Base-by-base conservation (phyloP, 176 grass and related monocot species). In the Tillandsia fasciculata region DNA sequence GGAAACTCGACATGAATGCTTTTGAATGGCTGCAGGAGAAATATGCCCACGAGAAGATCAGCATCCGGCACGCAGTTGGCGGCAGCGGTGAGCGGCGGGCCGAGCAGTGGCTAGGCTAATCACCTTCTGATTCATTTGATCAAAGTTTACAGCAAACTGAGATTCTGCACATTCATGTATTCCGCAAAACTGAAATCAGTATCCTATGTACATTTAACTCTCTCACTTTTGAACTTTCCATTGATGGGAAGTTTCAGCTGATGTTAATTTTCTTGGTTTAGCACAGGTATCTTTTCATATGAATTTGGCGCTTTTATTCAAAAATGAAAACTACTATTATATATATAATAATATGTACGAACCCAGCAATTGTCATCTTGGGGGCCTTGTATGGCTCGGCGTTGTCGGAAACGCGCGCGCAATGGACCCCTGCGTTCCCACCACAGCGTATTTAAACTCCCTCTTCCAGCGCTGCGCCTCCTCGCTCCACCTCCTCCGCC, bases 11-110 rank as follows among this genome's bases (percentile, higher is more conserved):
- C 15, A 81, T 92, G 68, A 97, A 92, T 9, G 86, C 81, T 2
- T 97, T 92, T 0, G 94, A 97, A 73, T 67, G 47, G 8, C 89
- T 97, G 33, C 94, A 92, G 77, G 94, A 97, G 76, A 92, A 90
- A 78, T 92, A 92, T 67, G 49, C 86, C 8, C 70, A 77, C 48
- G 78, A 97, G 86, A 97, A 97, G 79, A 97, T 97, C 72, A 97
- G 94, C 79, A 92, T 97, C 29, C 83, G 94, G 0, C 89, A 74
- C 50, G 50, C 79, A 2, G 93, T 92, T 0, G 84, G 94, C 13
- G 84, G 94, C 1, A 68, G 86, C 0, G 93, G 93, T 8, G 88
- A 91, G 14, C 93, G 86, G 11, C 81, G 79, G 0, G 84, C 84
- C 12, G 59, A 85, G 2, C 79, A 83, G 63, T 97, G 94, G 94